These are phyloP conservation scores for Incumbomyces delicatus DNA, from an alignment of 2,329 filamentous ascomycete genomes.

Conservation along the genomic window DNA sequence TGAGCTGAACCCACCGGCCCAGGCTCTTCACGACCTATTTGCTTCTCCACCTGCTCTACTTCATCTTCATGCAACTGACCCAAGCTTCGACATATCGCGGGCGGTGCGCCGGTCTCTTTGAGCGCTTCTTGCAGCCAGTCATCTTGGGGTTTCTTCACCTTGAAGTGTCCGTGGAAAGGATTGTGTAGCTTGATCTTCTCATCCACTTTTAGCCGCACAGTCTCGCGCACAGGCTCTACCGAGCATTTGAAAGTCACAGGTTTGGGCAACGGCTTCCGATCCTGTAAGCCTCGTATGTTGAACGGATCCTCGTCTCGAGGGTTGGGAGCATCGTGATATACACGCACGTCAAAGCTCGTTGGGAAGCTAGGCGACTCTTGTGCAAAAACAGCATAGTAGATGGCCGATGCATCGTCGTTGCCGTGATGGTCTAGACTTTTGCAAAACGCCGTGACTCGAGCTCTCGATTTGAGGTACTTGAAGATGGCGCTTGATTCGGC, in stretches of 20 bases:
- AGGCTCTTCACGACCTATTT: background rate
- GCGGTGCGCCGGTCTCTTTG: constrained; percentile 1
- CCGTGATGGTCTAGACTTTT: too few species aligned
- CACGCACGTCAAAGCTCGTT: constrained; percentile 11
- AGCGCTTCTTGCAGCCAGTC: constrained; percentile 2
- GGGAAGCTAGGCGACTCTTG: constrained; percentile 7
- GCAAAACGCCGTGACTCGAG: constrained; percentile 3
- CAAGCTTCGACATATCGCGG: background rate
- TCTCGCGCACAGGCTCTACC: background rate
- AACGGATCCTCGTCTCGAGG: constrained; percentile 16
- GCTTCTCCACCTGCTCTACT: background rate
- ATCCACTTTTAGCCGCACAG: background rate
- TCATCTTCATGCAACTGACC: background rate
- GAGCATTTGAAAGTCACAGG: constrained; percentile 14
- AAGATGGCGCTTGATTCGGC: constrained; percentile 16
- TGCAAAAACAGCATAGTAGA: constrained; percentile 14
- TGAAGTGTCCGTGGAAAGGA: constrained; percentile 2
- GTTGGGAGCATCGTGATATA: constrained; percentile 13
- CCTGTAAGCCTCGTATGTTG: constrained; percentile 17
- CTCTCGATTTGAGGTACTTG: constrained; percentile 14
- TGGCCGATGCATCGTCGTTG: constrained; percentile 3
- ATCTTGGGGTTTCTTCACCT: background rate
- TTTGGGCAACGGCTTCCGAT: constrained; percentile 10
- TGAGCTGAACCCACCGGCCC: too few species aligned
- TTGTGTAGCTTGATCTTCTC: background rate